Evolutionary conservation across 257 asterid species (phyloP).

Genomic region (Gentiana straminea): DNA sequence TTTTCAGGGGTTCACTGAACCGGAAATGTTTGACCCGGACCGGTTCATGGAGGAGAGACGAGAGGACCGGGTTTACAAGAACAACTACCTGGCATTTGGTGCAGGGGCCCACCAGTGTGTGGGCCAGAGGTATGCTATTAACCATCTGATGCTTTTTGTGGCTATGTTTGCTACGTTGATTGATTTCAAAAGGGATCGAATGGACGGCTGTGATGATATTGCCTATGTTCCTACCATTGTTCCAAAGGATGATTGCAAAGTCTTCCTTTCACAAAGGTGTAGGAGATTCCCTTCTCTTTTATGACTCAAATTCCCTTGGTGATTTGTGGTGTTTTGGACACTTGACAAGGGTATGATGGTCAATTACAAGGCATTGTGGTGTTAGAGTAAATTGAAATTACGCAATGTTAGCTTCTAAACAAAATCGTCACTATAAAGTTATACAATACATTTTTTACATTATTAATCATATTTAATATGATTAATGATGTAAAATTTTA

Average conservation of each 20-base stretch:
- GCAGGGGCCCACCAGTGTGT: slow-evolving; percentile 95
- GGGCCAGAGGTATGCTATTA: slow-evolving; percentile 87
- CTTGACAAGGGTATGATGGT: not conserved
- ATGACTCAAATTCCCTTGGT: slow-evolving; percentile 13
- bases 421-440: no score
- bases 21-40: slow-evolving; percentile 81
- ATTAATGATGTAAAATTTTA: not conserved
- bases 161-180: slow-evolving; percentile 51
- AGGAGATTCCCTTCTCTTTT: slow-evolving; percentile 27
- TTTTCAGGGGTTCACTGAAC: slow-evolving; percentile 73
- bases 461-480: no score
- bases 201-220: slow-evolving; percentile 86
- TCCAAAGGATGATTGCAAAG: slow-evolving; percentile 83
- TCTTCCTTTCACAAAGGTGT: slow-evolving; percentile 46
- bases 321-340: not conserved
- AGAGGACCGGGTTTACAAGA: slow-evolving; percentile 67
- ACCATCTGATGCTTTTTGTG: slow-evolving; percentile 60
- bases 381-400: not conserved
- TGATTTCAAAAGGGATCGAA: slow-evolving; percentile 55
- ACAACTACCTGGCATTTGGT: slow-evolving; percentile 69
- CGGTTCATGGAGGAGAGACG: slow-evolving; percentile 71
- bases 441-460: no score
- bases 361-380: not conserved
- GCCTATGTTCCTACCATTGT: slow-evolving; percentile 74
- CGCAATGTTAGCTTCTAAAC: not conserved